phyloP scores from a whole-genome alignment of 176 grass and related monocot genomes.

The Paspalum vaginatum region DNA sequence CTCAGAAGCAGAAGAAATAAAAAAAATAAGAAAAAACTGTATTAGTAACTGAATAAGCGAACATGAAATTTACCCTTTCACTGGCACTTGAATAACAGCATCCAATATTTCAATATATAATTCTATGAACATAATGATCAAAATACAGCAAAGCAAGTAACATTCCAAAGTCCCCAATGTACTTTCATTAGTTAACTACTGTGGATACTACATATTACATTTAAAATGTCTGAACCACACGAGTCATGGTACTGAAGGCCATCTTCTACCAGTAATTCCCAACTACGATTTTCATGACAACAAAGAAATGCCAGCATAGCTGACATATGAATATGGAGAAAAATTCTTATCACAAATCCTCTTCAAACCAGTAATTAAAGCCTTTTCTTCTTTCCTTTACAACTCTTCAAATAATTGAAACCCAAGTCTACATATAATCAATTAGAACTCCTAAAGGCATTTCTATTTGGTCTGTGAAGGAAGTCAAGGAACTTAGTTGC shows the following conservation, averaged over 20 bases:
- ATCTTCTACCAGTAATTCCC: background rate
- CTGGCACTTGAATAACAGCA: conserved; percentile 1
- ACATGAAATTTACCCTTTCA: background rate
- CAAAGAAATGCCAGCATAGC: too few species aligned
- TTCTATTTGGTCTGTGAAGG: background rate
- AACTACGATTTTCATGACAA: conserved; percentile 1
- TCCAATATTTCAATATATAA: background rate
- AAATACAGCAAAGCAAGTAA: background rate
- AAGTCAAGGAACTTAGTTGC: background rate
- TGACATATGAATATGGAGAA: too few species aligned
- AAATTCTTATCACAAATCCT: background rate
- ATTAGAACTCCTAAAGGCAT: background rate
- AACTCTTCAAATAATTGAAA: background rate
- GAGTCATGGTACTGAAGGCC: background rate
- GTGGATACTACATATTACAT: background rate
- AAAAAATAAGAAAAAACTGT: conserved; percentile 1
- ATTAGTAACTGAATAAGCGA: conserved; percentile 4
- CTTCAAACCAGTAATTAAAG: background rate
- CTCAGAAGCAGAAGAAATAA: background rate
- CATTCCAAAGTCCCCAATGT: too few species aligned
- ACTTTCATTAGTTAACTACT: background rate
- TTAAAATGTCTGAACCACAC: conserved; percentile 9
- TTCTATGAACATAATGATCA: background rate
- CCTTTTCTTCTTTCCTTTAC: conserved; percentile 6
- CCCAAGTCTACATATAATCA: background rate